Evolutionary conservation across 768 basidiomycete species (phyloP), one percentile per base, ranked within the genome.

Genomic region (Pleurotus cornucopiae): DNA sequence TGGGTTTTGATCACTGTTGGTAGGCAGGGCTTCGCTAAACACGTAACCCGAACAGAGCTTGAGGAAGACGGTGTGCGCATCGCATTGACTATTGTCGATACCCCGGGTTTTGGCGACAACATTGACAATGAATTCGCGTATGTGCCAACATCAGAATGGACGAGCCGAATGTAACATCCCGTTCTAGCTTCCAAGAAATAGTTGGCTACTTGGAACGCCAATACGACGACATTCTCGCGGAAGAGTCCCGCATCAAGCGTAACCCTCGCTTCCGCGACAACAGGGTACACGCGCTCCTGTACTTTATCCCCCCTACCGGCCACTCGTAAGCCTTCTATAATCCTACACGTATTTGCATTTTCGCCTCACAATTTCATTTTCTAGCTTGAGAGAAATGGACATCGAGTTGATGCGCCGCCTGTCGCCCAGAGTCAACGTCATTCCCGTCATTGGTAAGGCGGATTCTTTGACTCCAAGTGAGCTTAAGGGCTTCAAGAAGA

Each of bases 211-310:
- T 99, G 61, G 97, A 99, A 71, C 87, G 96, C 54, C 95, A 98
- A 84, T 98, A 98, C 73, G 97, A 99, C 59, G 95, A 99, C 64
- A 96, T 98, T 67, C 79, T 99, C 61, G 95, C 96, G 3, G 96
- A 98, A 70, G 97, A 99, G 76, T 96, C 93, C 54, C 85, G 97
- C 62, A 99, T 99, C 76, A 98, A 97, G 78, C 95, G 97, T 80
- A 98, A 98, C 73, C 95, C 96, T 26, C 89, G 97, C 60, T 99
- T 98, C 84, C 87, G 94, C 68, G 97, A 99, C 73, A 98, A 98
- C 78, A 83, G 97, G 61, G 86, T 98, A 1, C 97, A 98, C 62
- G 96, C 94, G 21, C 78, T 98, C 56, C 81, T 99, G 56, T 98
- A 98, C 77, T 99, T 99, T 69, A 98, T 98, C 75, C 88, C 95